Base-by-base conservation (phyloP, 371 early-diverging fungal species). In the Cokeromyces recurvatus region DNA sequence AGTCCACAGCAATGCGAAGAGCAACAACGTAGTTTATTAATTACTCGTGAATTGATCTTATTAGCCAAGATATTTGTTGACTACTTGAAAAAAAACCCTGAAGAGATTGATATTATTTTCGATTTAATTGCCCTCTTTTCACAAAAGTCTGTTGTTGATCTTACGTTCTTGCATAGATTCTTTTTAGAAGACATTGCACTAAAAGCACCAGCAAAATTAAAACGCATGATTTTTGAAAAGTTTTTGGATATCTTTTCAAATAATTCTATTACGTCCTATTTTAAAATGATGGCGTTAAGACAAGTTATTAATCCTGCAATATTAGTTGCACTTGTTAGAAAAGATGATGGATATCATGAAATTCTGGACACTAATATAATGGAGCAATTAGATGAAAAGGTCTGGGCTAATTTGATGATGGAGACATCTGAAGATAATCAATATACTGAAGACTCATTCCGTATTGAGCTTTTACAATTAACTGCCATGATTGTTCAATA, bases 391-490 rank as follows among this genome's bases (percentile, higher is more conserved):
- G 84, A 87, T 32, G 56, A 54, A 40, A 77, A 77, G 48, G 68
- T 91, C 4, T 94, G 92, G 91, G 77, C 74, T 16, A 85, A 82
- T 2, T 46, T 82, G 10, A 51, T 72, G 25, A 64, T 71, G 29
- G 84, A 87, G 38, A 56, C 77, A 24, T 55, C 79, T 32, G 75
- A 79, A 38, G 68, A 76, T 43, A 48, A 68, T 27, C 68, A 77
- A 47, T 67, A 81, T 39, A 66, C 76, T 7, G 83, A 81, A 47
- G 90, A 94, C 44, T 78, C 84, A 1, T 62, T 97, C 25, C 77
- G 85, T 34, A 87, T 95, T 14, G 96, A 95, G 60, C 65, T 96
- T 4, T 72, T 98, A 16, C 98, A 97, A 64, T 71, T 97, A 57
- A 91, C 94, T 0, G 82, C 92, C 1, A 79, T 95, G 48, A 77